Base-by-base conservation (phyloP, 2,329 filamentous ascomycete species). In the Bipolaris cookei region DNA sequence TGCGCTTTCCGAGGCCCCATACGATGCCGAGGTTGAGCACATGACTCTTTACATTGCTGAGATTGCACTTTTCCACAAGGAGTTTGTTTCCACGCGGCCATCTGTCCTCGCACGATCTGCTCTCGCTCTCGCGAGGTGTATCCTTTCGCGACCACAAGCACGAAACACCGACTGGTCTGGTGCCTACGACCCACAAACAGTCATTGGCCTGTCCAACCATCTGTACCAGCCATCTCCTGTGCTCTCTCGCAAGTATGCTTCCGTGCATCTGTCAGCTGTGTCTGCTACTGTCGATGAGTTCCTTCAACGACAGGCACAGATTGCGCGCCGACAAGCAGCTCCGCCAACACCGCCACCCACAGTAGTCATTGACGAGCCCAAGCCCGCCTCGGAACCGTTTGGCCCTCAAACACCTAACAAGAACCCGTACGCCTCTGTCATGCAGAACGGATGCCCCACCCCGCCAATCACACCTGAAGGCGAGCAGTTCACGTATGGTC, bases 1-100 rank as follows among this genome's bases (percentile, higher is more conserved):
- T 60, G 92, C 94, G 61, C 86, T 96, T 37, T 86, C 90, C 43
- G 91, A 97, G 76, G 81, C 81, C 20, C 78, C 81, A 8, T 91
- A 89, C 71, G 91, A 97, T 75, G 84, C 87, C 21, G 93, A 97
- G 78, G 89, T 97, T 20, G 92, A 98, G 80, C 90, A 96, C 78
- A 94, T 99, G 90, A 88, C 93, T 16, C 85, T 90, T 62, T 99
- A 98, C 81, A 90, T 99, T 61, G 89, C 91, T 73, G 95, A 99
- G 80, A 94, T 98, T 70, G 91, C 93, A 43, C 83, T 98, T 39
- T 99, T 97, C 80, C 92, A 98, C 81, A 90, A 94, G 72, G 95
- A 98, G 65, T 99, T 99, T 70, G 93, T 99, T 61, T 95, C 93
- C 14, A 92, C 90, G 54, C 90, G 90, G 72, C 92, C 95, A 18